Percentiles rank a stretch among this genome's conserved stretches.
Evolutionary conservation across 164 flowering plant genomes (phyloP).

Genomic region (Litsea cubeba): DNA sequence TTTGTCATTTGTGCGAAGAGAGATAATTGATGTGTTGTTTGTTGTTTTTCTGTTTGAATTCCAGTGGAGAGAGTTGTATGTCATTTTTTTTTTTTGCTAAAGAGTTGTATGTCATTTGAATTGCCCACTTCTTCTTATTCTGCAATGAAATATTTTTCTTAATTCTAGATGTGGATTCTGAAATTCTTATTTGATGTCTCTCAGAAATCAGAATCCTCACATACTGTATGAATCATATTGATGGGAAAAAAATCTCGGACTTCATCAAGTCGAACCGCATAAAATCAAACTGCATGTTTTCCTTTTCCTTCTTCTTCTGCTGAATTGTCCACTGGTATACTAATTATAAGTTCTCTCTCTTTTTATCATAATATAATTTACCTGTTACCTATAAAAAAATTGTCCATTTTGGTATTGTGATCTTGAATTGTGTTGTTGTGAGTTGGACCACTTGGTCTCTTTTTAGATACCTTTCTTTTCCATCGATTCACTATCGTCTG

Average conservation of each 20-base stretch:
- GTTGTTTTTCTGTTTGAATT: background rate
- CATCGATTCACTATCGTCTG: background rate
- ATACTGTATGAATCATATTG: background rate
- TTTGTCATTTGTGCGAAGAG: background rate
- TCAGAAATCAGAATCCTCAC: background rate
- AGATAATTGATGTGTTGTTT: background rate
- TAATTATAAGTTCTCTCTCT: background rate
- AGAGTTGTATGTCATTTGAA: background rate
- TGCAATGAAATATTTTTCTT: background rate
- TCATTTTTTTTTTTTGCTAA: background rate
- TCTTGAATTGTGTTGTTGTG: background rate
- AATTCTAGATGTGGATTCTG: background rate
- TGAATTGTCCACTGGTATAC: background rate
- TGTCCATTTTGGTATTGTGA: constrained; percentile 34
- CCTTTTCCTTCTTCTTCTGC: background rate
- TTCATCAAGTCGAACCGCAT: too few relatives aligned
- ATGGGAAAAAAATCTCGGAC: background rate
- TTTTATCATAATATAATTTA: constrained; percentile 24
- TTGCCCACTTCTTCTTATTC: background rate
- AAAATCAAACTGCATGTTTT: background rate
- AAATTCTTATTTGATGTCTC: background rate
- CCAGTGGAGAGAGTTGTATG: background rate
- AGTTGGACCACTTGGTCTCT: background rate
- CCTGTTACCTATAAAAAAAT: constrained; percentile 44
- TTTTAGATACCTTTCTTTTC: background rate